Percentiles rank a stretch among this genome's conserved stretches.
These are phyloP conservation scores for Magnusiomyces suaveolens DNA, from an alignment of 1,139 yeast genomes.

Conservation along the genomic window DNA sequence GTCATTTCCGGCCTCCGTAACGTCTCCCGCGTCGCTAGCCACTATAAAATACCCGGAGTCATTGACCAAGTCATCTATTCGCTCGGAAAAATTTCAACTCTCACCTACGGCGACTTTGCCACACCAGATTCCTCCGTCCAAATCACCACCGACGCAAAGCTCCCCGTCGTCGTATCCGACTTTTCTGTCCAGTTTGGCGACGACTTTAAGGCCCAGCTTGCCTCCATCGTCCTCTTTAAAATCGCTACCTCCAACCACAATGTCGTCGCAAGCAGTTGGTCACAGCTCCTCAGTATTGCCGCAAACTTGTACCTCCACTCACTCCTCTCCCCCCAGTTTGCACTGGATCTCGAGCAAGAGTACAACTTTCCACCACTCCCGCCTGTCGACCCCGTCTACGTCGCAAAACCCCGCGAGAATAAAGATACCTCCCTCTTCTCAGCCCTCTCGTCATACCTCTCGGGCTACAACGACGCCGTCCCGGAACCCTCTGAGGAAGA, in stretches of 20 bases:
- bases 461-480: constrained; percentile 77
- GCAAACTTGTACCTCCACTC: constrained; percentile 64
- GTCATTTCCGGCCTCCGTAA: constrained; percentile 84
- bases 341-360: constrained; percentile 44
- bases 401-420: constrained; percentile 50
- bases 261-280: constrained; percentile 41
- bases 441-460: constrained; percentile 82
- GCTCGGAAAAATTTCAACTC: constrained; percentile 49
- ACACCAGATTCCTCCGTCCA: constrained; percentile 32
- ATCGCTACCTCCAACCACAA: constrained; percentile 34
- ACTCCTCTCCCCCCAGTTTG: constrained; percentile 41
- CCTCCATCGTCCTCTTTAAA: constrained; percentile 76
- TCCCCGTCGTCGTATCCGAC: constrained; percentile 58
- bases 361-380: constrained; percentile 36
- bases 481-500: constrained; percentile 91
- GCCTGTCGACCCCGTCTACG: constrained; percentile 54
- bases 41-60: constrained; percentile 46
- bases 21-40: constrained; percentile 64
- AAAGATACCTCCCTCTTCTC: constrained; percentile 73
- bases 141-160: constrained; percentile 34
- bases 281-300: constrained; percentile 47
- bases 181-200: constrained; percentile 76
- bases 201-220: constrained; percentile 84
- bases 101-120: constrained; percentile 35
- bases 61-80: constrained; percentile 57